phyloP scores from a whole-genome alignment of 208 protist genomes.

The Trypanosoma mega region DNA sequence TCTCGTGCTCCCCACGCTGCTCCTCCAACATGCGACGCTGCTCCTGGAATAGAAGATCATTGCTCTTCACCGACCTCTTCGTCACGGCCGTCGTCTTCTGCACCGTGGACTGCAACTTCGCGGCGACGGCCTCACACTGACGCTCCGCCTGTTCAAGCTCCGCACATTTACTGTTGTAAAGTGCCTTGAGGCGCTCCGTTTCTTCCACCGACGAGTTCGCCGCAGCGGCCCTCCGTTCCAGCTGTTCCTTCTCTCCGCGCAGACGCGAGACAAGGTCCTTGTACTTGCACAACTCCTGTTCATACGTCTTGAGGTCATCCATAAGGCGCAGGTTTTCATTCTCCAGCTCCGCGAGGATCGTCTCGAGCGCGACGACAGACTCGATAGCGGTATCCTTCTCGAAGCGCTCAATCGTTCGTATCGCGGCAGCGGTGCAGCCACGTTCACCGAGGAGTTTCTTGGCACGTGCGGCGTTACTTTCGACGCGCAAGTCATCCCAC shows the following conservation, averaged over 20 bases:
- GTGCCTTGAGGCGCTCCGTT: conserved; percentile 29
- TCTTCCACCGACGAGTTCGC: conserved; percentile 39
- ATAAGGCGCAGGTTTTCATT: conserved; percentile 57
- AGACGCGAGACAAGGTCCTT: conserved; percentile 53
- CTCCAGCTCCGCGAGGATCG: conserved; percentile 48
- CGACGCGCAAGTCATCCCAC: conserved; percentile 42
- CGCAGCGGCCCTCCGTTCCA: conserved; percentile 36
- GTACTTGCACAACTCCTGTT: conserved; percentile 39
- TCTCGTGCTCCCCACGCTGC: conserved; percentile 33
- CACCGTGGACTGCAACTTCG: conserved; percentile 31
- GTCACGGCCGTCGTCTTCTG: conserved; percentile 37
- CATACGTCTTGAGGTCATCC: conserved; percentile 36
- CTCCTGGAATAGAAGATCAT: conserved; percentile 45
- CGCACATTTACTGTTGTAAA: conserved; percentile 35
- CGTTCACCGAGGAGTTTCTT: conserved; percentile 33
- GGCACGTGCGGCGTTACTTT: conserved; percentile 41
- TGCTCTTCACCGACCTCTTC: conserved; percentile 44
- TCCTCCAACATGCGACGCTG: conserved; percentile 45
- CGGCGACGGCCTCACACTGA: conserved; percentile 28
- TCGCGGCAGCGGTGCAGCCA: conserved; percentile 14
- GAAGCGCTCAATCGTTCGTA: conserved; percentile 33
- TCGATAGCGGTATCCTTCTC: conserved; percentile 58
- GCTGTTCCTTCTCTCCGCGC: conserved; percentile 39
- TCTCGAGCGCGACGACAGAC: conserved; percentile 53
- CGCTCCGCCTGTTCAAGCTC: conserved; percentile 42